Evolutionary conservation across 495 filamentous ascomycete species (phyloP).

Genomic region (Astrothelium subdiscretum): DNA sequence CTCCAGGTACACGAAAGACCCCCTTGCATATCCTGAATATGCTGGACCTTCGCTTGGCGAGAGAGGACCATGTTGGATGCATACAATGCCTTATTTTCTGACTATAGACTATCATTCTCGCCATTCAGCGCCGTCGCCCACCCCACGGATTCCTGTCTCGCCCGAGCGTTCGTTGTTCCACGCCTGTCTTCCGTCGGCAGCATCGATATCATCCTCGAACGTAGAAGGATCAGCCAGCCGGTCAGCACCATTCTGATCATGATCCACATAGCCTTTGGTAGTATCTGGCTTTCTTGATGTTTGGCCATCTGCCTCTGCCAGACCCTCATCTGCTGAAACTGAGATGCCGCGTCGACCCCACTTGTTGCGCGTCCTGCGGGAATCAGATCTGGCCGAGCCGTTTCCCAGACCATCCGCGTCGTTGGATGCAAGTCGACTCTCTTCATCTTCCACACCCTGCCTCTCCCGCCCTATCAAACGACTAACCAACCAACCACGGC

Average conservation of each 20-base stretch:
- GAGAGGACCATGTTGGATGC: background rate
- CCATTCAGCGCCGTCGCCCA: background rate
- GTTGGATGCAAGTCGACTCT: conserved; percentile 6
- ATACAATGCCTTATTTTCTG: background rate
- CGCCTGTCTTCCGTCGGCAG: background rate
- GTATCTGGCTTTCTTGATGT: background rate
- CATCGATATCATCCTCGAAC: background rate
- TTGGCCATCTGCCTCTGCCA: conserved; percentile 8
- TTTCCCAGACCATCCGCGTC: conserved; percentile 6
- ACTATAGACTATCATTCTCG: background rate
- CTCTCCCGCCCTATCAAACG: conserved; percentile 26
- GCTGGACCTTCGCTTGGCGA: background rate
- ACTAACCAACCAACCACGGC: conserved; percentile 64
- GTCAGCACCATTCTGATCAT: background rate
- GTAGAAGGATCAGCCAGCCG: background rate
- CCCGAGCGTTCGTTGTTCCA: background rate
- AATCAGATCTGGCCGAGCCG: conserved; percentile 5
- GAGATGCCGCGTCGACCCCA: conserved; percentile 22
- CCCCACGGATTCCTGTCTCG: background rate
- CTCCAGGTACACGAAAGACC: background rate
- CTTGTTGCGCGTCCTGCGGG: conserved; percentile 4
- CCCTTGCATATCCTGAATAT: background rate
- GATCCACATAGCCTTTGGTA: background rate
- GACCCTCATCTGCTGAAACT: conserved; percentile 19
- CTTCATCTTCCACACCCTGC: conserved; percentile 14